Evolutionary conservation across 805 yeast species (phyloP), one percentile per base, ranked within the genome.

Genomic region (Henningerozyma blattae): DNA sequence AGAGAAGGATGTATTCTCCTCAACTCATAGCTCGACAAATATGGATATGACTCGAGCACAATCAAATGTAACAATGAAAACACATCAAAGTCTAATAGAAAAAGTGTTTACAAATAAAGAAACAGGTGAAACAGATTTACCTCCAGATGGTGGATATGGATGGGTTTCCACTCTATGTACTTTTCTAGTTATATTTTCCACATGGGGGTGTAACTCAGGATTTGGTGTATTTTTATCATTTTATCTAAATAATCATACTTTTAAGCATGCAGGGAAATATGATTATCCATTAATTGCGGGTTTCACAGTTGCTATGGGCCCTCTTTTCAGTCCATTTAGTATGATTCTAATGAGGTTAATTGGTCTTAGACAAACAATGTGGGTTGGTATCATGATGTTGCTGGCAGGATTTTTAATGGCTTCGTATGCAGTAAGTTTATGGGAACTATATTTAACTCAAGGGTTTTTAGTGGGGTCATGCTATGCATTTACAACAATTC

Each of bases 191-290:
- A 72, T 73, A 50, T 68, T 73, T 41, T 62, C 69, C 25, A 69
- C 83, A 0, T 80, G 89, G 87, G 91, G 91, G 12, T 68, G 79
- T 42, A 78, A 78, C 42, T 54, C 59, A 5, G 79, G 77, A 3
- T 80, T 66, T 48, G 78, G 84, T 19, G 67, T 80, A 4, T 77
- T 74, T 42, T 57, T 78, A 18, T 65, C 79, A 1, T 65, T 63
- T 41, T 80, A 75, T 46, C 41, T 78, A 17, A 65, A 68, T 28
- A 49, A 67, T 33, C 52, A 67, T 30, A 56, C 64, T 0, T 77
- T 75, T 42, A 56, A 59, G 0, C 82, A 77, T 3, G 77, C 78
- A 0, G 49, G 65, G 1, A 67, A 67, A 33, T 56, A 70, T 35
- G 81, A 76, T 39, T 80, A 68, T 50, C 81, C 84, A 10, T 56